Base-by-base conservation (phyloP, 2,329 filamentous ascomycete genomes). In the Penicillium thymicola region DNA sequence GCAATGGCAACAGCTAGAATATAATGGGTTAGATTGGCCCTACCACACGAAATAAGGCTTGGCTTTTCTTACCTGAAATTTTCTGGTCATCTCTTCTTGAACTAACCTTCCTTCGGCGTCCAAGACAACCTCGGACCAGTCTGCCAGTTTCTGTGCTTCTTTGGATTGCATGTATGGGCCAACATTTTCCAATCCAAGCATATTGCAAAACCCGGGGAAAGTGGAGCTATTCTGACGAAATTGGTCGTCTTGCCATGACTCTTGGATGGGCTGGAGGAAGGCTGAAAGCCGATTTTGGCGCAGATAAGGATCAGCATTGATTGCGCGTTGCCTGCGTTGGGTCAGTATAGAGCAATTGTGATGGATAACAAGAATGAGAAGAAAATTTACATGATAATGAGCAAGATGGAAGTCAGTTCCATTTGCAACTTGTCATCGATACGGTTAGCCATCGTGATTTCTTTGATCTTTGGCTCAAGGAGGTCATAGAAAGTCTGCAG, bases 361-460 rank as follows among this genome's bases (percentile, higher is more conserved):
- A 10, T 30, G 6, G 14, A 25, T 2, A 36, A 18, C 8, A 18
- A 2, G 13, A 5, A 34, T 23, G 65, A 62, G 18, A 36, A 16
- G 30, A 36, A 43, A 14, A 4, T 23, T 37, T 77, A 89, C 84
- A 94, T 88, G 60, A 99, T 94, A 57, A 96, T 94, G 71, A 99
- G 95, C 0, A 97, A 80, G 61, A 97, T 93, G 10, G 92, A 93
- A 65, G 87, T 89, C 67, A 95, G 92, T 2, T 92, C 90, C 68
- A 94, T 87, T 55, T 90, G 86, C 32, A 92, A 85, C 68, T 92
- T 91, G 66, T 93, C 88, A 67, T 97, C 93, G 77, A 52, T 83
- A 82, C 30, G 89, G 85, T 46, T 89, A 85, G 59, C 85, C 81
- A 70, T 89, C 82, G 78, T 96, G 86, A 71, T 75, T 58, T 93